Conservation (phyloP, 176 grass and related monocot species). For the Zizania latifolia region DNA sequence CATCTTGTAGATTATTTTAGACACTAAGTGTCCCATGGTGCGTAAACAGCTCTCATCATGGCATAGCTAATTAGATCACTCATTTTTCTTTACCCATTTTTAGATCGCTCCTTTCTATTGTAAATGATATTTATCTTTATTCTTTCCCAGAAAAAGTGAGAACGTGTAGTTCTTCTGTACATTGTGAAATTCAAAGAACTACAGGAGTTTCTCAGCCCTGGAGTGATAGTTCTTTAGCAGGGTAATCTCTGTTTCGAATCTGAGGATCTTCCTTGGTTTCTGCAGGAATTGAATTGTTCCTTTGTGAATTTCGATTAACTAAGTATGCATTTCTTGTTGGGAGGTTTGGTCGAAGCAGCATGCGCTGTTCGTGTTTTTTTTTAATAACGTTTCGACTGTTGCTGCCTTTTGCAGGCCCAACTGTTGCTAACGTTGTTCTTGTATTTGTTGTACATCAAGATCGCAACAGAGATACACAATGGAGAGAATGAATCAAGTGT, state of each 20-base stretch:
- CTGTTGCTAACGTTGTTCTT: no score
- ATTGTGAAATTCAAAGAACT: conserved; percentile 1
- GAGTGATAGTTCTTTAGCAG: background rate
- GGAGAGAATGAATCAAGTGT: no score
- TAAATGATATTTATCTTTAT: conserved; percentile 32
- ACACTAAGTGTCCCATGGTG: conserved; percentile 8
- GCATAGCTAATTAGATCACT: conserved; percentile 9
- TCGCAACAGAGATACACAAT: no score
- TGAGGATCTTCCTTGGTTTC: background rate
- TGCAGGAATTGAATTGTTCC: background rate
- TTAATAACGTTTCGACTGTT: no score
- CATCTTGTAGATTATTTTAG: conserved; percentile 39
- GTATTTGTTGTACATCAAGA: no score
- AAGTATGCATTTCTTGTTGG: no score
- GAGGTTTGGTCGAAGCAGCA: no score
- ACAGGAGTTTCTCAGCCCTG: background rate
- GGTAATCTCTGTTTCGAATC: background rate
- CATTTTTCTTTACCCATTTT: no score
- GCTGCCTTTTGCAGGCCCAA: no score
- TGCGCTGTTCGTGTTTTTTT: no score
- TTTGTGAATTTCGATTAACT: no score
- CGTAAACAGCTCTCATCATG: conserved; percentile 14
- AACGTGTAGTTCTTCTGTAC: conserved; percentile 14
- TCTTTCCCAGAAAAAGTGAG: background rate
- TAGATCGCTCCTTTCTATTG: background rate